Base-by-base conservation (phyloP, 257 asterid species). In the Jacaranda mimosifolia region DNA sequence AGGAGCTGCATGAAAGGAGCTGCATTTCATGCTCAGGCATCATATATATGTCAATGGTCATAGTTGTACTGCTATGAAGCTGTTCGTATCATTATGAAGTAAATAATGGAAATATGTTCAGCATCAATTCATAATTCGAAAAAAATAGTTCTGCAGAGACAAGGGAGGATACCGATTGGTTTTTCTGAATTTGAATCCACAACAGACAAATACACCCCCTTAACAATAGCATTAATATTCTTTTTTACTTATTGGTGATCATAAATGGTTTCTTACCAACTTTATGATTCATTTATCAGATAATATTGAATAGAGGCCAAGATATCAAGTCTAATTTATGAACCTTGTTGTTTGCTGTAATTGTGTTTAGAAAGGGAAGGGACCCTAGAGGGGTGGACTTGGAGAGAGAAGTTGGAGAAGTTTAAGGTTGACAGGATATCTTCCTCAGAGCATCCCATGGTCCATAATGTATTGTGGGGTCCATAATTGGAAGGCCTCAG, bases 61-160 rank as follows among this genome's bases (percentile, higher is more conserved):
- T 73, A 40, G 77, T 21, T 59, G 21, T 46, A 35, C 36, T 63
- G 63, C 74, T 62, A 74, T 15, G 4, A 26, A 43, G 58, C 45
- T 72, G 35, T 59, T 21, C 35, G 26, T 38, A 59, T 73, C 48
- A 60, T 62, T 51, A 46, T 62, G 36, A 46, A 59, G 18, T 58
- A 15, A 26, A 32, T 49, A 4, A 42, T 42, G 46, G 21, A 48
- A 2, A 48, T 48, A 10, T 0, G 55, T 3, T 48, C 55, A 48
- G 5, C 55, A 11, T 48, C 7, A 42, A 42, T 42, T 42, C 46
- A 5, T 48, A 48, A 48, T 48, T 48, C 55, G 5, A 48, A 5
- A 48, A 13, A 48, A 48, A 48, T 48, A 48, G 55, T 48, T 48
- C 55, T 10, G 5, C 11, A 48, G 0, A 48, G 11, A 10, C n/a